Evolutionary conservation across 2,329 filamentous ascomycete genomes (phyloP), one percentile per base, ranked within the genome.

Genomic region (Juglanconis sp.): DNA sequence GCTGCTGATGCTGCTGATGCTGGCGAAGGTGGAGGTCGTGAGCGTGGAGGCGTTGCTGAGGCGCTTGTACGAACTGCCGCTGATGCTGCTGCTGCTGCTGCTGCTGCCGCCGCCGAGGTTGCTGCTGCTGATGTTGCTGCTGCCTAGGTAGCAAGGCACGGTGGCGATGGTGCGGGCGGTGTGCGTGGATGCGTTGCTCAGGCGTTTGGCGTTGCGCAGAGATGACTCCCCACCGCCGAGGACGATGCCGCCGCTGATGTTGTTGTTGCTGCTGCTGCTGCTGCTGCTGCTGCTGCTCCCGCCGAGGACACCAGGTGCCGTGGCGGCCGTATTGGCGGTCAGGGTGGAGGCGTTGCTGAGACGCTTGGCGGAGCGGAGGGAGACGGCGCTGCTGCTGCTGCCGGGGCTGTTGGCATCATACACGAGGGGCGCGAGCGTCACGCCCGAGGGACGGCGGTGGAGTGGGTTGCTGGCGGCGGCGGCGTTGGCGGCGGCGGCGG

Each of bases 21-120:
- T 63, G 49, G 61, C 57, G 1, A 30, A 50, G 36, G 53, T 63
- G 44, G 48, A 46, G 8, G 30, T 54, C 31, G 57, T 54, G 32
- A 63, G 24, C 30, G 56, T 60, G 1, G 61, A 63, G 53, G 56
- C 53, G 38, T 55, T 50, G 51, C 57, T 59, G 57, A 54, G 44
- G 35, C 40, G 57, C 44, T 54, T 48, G 50, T 50, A 40, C 4
- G 42, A n/a, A 44, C 44, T 53, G 35, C 51, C 50, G 24, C 24
- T 24, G 24, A 24, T 24, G 24, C 24, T 24, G 24, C 24, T 24
- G 24, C 47, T 49, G 24, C 30, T 31, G 47, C 47, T 49, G 24
- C 17, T 17, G 17, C 17, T 2, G 17, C 17, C 17, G 17, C 24
- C 24, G 24, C 24, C 24, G 24, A 13, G 9, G 2, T 24, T 11